Percentiles rank a stretch among this genome's conserved stretches.
phyloP scores from a whole-genome alignment of 306 rosid genomes.

The Cicer judaicum region DNA sequence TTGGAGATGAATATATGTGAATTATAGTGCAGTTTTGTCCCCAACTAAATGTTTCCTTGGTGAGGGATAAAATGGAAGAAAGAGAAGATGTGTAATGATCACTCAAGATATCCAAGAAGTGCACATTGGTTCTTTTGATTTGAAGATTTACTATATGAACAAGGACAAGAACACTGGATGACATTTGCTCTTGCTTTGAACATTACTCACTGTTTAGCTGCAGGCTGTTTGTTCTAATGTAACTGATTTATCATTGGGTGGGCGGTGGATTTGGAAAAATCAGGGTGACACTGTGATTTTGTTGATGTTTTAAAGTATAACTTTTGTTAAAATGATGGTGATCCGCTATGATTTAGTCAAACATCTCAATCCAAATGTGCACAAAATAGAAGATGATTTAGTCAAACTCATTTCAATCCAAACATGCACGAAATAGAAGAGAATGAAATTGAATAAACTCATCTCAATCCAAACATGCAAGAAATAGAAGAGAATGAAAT shows the following conservation, averaged over 20 bases:
- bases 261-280: too few species aligned
- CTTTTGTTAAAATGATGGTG: too few species aligned
- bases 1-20: constrained; percentile 38
- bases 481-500: constrained; percentile 19
- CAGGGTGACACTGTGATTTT: too few species aligned
- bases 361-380: too few species aligned
- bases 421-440: too few species aligned
- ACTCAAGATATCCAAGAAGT: constrained; percentile 25
- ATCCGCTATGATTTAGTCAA: too few species aligned
- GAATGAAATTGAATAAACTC: too few species aligned
- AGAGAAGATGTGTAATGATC: constrained; percentile 6
- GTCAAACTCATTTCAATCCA: too few species aligned
- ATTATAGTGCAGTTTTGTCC: constrained; percentile 16
- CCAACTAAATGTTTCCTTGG: constrained; percentile 26
- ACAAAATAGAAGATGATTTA: too few species aligned
- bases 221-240: constrained; percentile 10
- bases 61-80: not conserved
- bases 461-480: too few species aligned
- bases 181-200: constrained; percentile 1
- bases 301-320: too few species aligned
- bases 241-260: not conserved
- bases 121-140: constrained; percentile 10
- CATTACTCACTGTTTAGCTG: constrained; percentile 11
- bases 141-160: constrained; percentile 38
- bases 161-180: constrained; percentile 14